Percentiles rank a stretch among this genome's conserved stretches.
Conservation (phyloP, 2,329 filamentous ascomycete genomes). For the Paecilomyces fulvus region DNA sequence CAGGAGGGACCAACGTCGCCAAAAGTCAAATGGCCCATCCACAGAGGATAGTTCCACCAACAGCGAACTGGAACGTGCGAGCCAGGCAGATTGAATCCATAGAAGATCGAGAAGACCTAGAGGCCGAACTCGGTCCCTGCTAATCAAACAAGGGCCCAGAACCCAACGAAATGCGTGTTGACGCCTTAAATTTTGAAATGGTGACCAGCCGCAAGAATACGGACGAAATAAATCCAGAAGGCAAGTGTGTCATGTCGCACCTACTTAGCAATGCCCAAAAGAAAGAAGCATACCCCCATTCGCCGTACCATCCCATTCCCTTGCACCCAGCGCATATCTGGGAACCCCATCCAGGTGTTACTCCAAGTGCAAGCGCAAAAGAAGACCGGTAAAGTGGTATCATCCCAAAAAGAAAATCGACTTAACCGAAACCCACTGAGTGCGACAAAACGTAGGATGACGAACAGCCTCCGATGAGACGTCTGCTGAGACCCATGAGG, state of each 20-base stretch:
- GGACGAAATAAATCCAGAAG: neutral
- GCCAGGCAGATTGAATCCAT: neutral
- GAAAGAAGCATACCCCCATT: neutral
- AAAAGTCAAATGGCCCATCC: neutral
- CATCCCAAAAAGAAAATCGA: neutral
- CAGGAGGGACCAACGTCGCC: conserved; percentile 23
- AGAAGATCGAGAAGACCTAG: neutral
- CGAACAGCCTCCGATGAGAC: neutral
- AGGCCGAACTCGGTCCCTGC: too few species aligned
- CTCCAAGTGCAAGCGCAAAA: neutral
- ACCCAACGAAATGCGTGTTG: neutral
- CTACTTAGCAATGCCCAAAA: neutral
- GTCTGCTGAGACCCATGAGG: neutral
- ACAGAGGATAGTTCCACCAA: neutral
- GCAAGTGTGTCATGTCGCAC: neutral
- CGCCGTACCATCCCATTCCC: neutral
- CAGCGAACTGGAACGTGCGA: neutral
- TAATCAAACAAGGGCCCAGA: neutral
- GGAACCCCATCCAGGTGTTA: neutral
- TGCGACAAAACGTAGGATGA: neutral
- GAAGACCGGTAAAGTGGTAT: neutral
- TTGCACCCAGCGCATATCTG: neutral
- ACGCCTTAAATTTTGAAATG: neutral
- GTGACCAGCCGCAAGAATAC: neutral
- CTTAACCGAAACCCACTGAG: neutral